Evolutionary conservation across 148 eudicot species (phyloP).

Genomic region (Amaranthus hypochondriacus): DNA sequence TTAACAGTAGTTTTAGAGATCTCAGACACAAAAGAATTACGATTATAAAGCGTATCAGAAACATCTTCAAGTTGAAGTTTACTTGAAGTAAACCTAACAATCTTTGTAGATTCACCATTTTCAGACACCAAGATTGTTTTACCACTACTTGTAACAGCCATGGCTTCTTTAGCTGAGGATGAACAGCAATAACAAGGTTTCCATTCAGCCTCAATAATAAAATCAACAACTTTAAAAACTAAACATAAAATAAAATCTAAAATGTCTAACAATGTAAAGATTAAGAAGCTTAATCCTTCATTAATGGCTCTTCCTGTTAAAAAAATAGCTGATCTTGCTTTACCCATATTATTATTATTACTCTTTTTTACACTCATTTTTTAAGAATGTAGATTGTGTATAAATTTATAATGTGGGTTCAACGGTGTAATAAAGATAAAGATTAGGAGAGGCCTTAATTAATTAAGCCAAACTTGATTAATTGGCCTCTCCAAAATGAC

Average conservation of each 20-base stretch:
- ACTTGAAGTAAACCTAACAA: conserved; percentile 47
- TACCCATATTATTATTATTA: conserved; percentile 1
- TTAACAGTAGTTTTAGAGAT: conserved; percentile 27
- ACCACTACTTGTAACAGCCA: conserved; percentile 45
- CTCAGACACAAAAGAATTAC: conserved; percentile 61
- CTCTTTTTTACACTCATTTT: conserved; percentile 10
- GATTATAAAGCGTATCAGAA: conserved; percentile 79
- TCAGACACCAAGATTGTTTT: conserved; percentile 64
- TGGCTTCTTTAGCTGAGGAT: conserved; percentile 39
- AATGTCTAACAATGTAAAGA: conserved; percentile 58
- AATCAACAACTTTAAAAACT: conserved; percentile 52
- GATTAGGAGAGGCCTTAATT: not conserved
- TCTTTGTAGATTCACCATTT: conserved; percentile 46
- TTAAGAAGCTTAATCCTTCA: conserved; percentile 50
- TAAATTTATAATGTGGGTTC: too few species aligned
- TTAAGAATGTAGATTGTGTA: not conserved
- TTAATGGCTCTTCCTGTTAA: conserved; percentile 40
- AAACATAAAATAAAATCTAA: conserved; percentile 56
- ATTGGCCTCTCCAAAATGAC: conserved; percentile 10
- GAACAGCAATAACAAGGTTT: conserved; percentile 65
- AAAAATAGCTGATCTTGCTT: conserved; percentile 20
- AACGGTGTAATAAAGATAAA: too few species aligned
- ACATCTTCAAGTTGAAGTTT: conserved; percentile 71
- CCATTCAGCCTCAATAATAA: conserved; percentile 74
- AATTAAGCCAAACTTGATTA: not conserved